Evolutionary conservation across 208 protist species (phyloP).

Genomic region (Leishmania tarentolae): DNA sequence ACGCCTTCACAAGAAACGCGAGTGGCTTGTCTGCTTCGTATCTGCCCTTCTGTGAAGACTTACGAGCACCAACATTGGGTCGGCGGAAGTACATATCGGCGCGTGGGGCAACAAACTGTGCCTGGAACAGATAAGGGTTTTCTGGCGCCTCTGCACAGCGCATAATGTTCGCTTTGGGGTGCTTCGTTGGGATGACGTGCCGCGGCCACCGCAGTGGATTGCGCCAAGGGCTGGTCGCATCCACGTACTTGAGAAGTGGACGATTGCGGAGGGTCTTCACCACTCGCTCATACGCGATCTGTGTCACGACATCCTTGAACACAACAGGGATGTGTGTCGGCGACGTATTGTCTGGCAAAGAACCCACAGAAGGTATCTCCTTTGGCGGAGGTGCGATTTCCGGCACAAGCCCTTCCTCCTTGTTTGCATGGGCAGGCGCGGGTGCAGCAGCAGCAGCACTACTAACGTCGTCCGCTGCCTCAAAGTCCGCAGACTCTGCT

Average conservation of each 20-base stretch:
- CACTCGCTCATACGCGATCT: conserved; percentile 51
- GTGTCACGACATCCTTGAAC: conserved; percentile 32
- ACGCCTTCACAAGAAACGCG: conserved; percentile 58
- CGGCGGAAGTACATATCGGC: conserved; percentile 88
- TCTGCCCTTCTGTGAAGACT: conserved; percentile 65
- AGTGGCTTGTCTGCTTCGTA: conserved; percentile 81
- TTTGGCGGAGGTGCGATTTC: background rate
- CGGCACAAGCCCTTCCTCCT: background rate
- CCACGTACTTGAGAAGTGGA: conserved; percentile 63
- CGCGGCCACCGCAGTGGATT: conserved; percentile 82
- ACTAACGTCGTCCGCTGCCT: background rate
- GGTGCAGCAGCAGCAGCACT: background rate
- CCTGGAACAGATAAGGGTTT: conserved; percentile 86
- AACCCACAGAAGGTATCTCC: background rate
- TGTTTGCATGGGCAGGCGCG: background rate
- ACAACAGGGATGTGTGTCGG: conserved; percentile 14
- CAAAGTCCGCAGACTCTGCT: conserved; percentile 8
- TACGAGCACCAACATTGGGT: conserved; percentile 67
- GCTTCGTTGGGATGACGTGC: conserved; percentile 84
- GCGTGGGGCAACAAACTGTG: conserved; percentile 77
- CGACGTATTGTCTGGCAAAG: background rate
- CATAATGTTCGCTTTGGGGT: conserved; percentile 87
- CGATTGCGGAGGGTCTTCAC: conserved; percentile 61
- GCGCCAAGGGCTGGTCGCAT: conserved; percentile 86
- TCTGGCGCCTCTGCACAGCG: conserved; percentile 81